Evolutionary conservation across 139 green algal genomes (phyloP), one percentile per base, ranked within the genome.

Genomic region (Deuterostichococcus epilithicus): DNA sequence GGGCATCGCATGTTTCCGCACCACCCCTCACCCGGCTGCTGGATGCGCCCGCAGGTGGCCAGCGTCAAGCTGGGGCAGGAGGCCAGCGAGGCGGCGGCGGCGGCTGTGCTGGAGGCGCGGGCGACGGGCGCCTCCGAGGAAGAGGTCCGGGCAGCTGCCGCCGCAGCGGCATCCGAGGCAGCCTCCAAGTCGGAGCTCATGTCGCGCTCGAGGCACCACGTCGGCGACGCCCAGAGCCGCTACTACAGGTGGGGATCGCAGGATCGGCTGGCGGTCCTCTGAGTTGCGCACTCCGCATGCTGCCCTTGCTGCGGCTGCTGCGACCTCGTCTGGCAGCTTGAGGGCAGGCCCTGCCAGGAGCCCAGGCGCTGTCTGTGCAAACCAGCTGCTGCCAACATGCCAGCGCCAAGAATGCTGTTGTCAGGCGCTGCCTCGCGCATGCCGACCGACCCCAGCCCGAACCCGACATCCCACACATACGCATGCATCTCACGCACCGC

Each of bases 11-110:
- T n/a, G n/a, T n/a, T n/a, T n/a, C n/a, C n/a, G n/a, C n/a, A n/a
- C 42, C 42, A 52, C 13, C 8, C 8, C 13, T 8, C 42, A 52
- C 8, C 42, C 8, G 26, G 8, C 18, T 25, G 3, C 10, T 63
- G 26, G 10, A 5, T 63, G 10, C 52, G 28, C 18, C 10, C 20
- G 52, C 52, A 63, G 52, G 52, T 98, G n/a, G 86, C 90, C 60
- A 80, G 68, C 32, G 89, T 92, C 10, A 91, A 94, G 78, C 72
- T 89, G 69, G 68, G 79, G 2, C 86, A 96, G 70, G 88, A 93
- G 76, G 77, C 75, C 0, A 81, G 80, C 66, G 89, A 93, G 79
- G 89, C 87, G 30, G 79, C 80, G 20, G 72, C 78, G 37, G 37
- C 75, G 47, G 90, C 87, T 45, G 74, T 87, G 33, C 78, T 81